A percentile compares a stretch with the other conserved stretches of the same genome.
Conservation (phyloP, 345 rosid genomes). For the Brassica juncea region DNA sequence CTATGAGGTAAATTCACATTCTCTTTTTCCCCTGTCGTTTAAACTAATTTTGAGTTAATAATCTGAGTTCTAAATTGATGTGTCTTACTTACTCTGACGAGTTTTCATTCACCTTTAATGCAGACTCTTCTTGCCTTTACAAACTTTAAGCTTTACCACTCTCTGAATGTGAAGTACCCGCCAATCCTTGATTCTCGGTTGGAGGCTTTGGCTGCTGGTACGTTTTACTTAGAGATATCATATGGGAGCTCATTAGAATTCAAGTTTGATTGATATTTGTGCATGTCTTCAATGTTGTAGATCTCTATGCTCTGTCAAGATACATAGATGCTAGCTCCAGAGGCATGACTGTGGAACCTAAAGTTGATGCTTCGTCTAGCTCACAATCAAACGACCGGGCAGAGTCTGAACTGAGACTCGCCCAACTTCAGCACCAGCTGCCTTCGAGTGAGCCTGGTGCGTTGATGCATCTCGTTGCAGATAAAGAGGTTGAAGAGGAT, state of each 20-base stretch:
- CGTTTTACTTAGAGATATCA: constrained; percentile 11
- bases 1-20: constrained; percentile 62
- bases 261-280: background rate
- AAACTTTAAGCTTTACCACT: constrained; percentile 81
- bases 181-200: constrained; percentile 85
- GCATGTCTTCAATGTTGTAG: constrained; percentile 46
- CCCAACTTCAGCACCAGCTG: constrained; percentile 95
- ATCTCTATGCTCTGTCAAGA: constrained; percentile 87
- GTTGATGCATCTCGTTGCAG: constrained; percentile 81
- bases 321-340: constrained; percentile 66
- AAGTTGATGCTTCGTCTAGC: constrained; percentile 46
- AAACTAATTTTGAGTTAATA: background rate
- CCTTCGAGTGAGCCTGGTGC: constrained; percentile 94
- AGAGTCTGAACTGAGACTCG: constrained; percentile 86
- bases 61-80: background rate
- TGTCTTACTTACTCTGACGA: background rate
- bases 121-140: constrained; percentile 89
- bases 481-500: constrained; percentile 82
- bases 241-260: background rate
- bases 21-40: background rate
- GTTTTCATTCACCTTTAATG: constrained; percentile 32
- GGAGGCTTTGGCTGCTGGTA: constrained; percentile 95
- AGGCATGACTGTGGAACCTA: constrained; percentile 42
- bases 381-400: constrained; percentile 47
- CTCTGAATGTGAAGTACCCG: constrained; percentile 79